Percentiles rank a stretch among this genome's conserved stretches.
Conservation (phyloP, 768 basidiomycete genomes). For the Podaxis pistillaris region DNA sequence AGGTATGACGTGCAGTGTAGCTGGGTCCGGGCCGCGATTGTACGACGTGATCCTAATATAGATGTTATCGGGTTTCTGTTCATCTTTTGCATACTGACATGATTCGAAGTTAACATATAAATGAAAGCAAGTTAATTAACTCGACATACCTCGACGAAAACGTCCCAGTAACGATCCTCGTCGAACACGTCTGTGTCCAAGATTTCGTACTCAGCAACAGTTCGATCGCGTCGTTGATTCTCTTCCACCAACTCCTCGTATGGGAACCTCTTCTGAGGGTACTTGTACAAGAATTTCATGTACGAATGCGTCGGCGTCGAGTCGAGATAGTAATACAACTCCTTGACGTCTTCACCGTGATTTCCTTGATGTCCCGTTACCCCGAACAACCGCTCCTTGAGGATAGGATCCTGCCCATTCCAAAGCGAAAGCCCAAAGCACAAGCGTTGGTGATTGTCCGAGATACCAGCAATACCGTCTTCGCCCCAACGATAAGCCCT, state of each 20-base stretch:
- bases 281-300: conserved; percentile 99
- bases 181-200: conserved; percentile 91
- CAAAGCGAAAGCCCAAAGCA: conserved; percentile 91
- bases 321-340: conserved; percentile 97
- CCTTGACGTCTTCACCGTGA: conserved; percentile 99
- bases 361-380: conserved; percentile 97
- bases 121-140: not conserved
- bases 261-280: conserved; percentile 88
- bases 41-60: conserved; percentile 95
- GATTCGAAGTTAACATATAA: not conserved
- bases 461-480: conserved; percentile 96
- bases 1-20: conserved; percentile 91
- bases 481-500: conserved; percentile 99
- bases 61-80: conserved; percentile 81
- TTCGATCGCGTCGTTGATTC: conserved; percentile 75
- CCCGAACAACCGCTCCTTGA: conserved; percentile 96
- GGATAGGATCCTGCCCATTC: conserved; percentile 92
- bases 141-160: conserved; percentile 86
- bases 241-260: conserved; percentile 93
- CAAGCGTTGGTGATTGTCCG: conserved; percentile 93
- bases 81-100: conserved; percentile 92
- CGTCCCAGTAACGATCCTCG: conserved; percentile 96
- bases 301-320: conserved; percentile 99
- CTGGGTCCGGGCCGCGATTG: conserved; percentile 94
- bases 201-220: conserved; percentile 91